Conservation (phyloP, 2,329 filamentous ascomycete species). For the Fusarium pseudonygamai region DNA sequence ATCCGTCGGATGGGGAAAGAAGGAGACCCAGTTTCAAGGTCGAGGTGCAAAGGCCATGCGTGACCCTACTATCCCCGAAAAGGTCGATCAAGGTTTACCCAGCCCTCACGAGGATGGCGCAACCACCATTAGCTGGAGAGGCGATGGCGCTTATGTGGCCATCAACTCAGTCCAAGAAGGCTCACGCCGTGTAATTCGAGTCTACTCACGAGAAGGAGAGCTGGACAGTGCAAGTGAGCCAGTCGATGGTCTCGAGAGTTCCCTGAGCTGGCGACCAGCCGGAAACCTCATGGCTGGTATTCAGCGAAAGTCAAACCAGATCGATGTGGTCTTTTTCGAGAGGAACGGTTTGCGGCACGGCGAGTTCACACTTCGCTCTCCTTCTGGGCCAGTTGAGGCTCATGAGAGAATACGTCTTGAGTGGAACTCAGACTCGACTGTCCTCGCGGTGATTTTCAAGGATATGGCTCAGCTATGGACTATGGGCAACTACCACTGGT, state of each 20-base stretch:
- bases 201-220: slow-evolving; percentile 89
- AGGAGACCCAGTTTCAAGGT: slow-evolving; percentile 97
- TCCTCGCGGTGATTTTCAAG: slow-evolving; percentile 81
- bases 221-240: slow-evolving; percentile 96
- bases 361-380: slow-evolving; percentile 81
- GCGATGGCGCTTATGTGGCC: slow-evolving; percentile 90
- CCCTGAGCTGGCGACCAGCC: slow-evolving; percentile 89
- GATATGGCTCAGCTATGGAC: slow-evolving; percentile 93
- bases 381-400: slow-evolving; percentile 64
- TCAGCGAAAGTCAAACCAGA: slow-evolving; percentile 73
- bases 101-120: slow-evolving; percentile 77
- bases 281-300: slow-evolving; percentile 92
- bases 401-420: slow-evolving; percentile 71
- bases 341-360: slow-evolving; percentile 97
- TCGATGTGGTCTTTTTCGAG: slow-evolving; percentile 94
- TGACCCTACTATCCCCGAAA: slow-evolving; percentile 94
- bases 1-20: slow-evolving; percentile 97
- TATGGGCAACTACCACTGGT: slow-evolving; percentile 97
- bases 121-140: slow-evolving; percentile 87
- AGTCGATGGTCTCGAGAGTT: slow-evolving; percentile 87
- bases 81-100: slow-evolving; percentile 82
- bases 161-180: slow-evolving; percentile 80
- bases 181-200: slow-evolving; percentile 80
- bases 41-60: slow-evolving; percentile 85
- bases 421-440: slow-evolving; percentile 94